Conservation (phyloP, 345 rosid genomes). For the Excoecaria cochinchinensis region DNA sequence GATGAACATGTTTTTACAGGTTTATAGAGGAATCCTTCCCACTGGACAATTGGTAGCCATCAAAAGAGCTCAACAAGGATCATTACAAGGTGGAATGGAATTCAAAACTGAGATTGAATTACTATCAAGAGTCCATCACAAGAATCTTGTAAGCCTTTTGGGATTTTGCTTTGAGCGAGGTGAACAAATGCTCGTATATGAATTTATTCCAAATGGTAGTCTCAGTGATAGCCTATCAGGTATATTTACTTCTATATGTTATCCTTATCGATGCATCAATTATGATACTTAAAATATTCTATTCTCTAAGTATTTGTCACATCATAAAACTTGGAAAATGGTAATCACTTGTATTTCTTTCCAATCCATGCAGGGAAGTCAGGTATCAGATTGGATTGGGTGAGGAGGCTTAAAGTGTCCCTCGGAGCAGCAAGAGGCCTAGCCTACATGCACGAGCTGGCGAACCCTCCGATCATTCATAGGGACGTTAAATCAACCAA, state of each 20-base stretch:
- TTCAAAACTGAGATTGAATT: constrained; percentile 32
- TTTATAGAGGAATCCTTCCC: constrained; percentile 25
- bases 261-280: neutral
- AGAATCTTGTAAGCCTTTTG: constrained; percentile 25
- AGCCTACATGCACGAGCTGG: constrained; percentile 80
- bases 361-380: constrained; percentile 55
- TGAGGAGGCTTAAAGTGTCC: constrained; percentile 66
- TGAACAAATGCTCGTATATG: constrained; percentile 28
- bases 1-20: neutral
- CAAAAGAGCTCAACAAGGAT: constrained; percentile 25
- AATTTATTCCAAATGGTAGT: constrained; percentile 21
- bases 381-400: constrained; percentile 80
- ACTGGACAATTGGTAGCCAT: constrained; percentile 23
- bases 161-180: constrained; percentile 31
- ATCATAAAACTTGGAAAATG: too few relatives aligned
- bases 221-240: constrained; percentile 27
- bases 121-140: constrained; percentile 32
- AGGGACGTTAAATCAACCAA: constrained; percentile 84
- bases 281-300: too few relatives aligned
- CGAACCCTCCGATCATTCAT: constrained; percentile 92
- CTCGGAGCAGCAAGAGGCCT: constrained; percentile 43
- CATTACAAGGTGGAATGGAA: constrained; percentile 25
- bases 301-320: too few relatives aligned
- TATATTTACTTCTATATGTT: neutral
- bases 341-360: neutral